Evolutionary conservation across 495 filamentous ascomycete genomes (phyloP).

Genomic region (Hypoxylon perforatum): DNA sequence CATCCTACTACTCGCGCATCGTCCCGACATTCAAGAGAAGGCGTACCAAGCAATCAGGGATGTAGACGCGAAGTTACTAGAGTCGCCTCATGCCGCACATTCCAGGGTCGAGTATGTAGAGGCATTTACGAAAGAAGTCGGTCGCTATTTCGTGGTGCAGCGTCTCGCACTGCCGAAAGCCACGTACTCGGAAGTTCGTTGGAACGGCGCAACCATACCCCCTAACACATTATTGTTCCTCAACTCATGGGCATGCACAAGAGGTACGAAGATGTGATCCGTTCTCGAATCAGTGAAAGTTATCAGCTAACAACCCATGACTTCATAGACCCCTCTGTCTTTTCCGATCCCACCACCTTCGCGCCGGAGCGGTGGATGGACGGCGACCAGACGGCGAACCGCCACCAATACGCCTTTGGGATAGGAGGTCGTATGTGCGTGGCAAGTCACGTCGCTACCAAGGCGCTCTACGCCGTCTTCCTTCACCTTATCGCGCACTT

Average conservation of each 20-base stretch:
- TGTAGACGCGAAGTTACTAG: slow-evolving; percentile 71
- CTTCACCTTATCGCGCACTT: slow-evolving; percentile 75
- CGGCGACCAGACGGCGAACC: slow-evolving; percentile 53
- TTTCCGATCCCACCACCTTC: slow-evolving; percentile 68
- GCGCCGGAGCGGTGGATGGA: slow-evolving; percentile 73
- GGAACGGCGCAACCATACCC: slow-evolving; percentile 68
- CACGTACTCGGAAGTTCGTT: slow-evolving; percentile 72
- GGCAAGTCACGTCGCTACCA: slow-evolving; percentile 73
- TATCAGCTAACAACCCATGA: not conserved
- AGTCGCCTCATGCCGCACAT: slow-evolving; percentile 73
- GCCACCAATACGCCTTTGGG: slow-evolving; percentile 77
- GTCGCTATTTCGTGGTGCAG: slow-evolving; percentile 79
- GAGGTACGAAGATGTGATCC: slow-evolving; percentile 8
- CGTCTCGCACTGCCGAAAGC: slow-evolving; percentile 76
- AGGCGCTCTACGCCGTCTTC: slow-evolving; percentile 75
- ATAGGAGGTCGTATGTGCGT: slow-evolving; percentile 77
- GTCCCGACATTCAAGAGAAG: slow-evolving; percentile 73
- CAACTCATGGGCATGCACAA: slow-evolving; percentile 41
- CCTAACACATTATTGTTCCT: slow-evolving; percentile 76
- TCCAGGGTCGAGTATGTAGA: slow-evolving; percentile 78
- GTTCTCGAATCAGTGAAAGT: not conserved
- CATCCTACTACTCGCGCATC: slow-evolving; percentile 73
- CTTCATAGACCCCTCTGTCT: slow-evolving; percentile 67
- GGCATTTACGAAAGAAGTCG: slow-evolving; percentile 74
- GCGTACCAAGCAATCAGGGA: slow-evolving; percentile 73